Evolutionary conservation across 352 stramenopile species (phyloP).

Genomic region (Pythium rhizo-oryzae): DNA sequence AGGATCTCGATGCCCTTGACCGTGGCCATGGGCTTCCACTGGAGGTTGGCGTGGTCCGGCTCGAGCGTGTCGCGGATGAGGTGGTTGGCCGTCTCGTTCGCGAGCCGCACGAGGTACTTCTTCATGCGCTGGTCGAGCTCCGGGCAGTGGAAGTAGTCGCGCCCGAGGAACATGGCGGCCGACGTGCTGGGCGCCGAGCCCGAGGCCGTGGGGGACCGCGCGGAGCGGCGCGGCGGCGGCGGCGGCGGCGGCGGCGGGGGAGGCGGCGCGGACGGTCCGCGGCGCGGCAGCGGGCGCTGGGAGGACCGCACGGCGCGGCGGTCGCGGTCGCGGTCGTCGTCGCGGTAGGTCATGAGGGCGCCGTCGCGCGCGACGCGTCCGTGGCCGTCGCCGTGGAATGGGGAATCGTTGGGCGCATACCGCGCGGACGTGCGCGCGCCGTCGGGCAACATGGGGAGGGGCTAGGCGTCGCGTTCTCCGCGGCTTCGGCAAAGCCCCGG

Average conservation of each 20-base stretch:
- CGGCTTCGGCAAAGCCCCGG: neutral
- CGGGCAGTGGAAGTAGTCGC: constrained; percentile 59
- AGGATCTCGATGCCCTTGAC: constrained; percentile 63
- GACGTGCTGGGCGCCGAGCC: constrained; percentile 12
- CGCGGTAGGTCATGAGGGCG: neutral
- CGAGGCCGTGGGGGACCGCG: neutral
- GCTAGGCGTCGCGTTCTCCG: neutral
- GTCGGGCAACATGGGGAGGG: neutral
- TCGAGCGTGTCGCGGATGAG: constrained; percentile 73
- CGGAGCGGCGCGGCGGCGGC: neutral
- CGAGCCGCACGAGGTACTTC: constrained; percentile 76
- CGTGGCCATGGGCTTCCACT: constrained; percentile 56
- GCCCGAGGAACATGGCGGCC: constrained; percentile 27
- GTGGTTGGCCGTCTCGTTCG: constrained; percentile 83
- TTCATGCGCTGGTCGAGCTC: constrained; percentile 75
- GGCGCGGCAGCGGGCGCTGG: neutral
- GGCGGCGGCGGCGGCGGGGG: neutral
- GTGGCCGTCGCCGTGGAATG: constrained; percentile 4
- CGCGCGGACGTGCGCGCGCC: constrained; percentile 5
- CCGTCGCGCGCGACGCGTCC: neutral
- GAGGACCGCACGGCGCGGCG: neutral
- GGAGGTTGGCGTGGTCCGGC: constrained; percentile 42
- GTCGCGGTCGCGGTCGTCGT: neutral
- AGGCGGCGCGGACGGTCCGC: neutral
- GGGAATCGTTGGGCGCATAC: neutral